Conservation (phyloP, 306 rosid genomes). For the Oemleria cerasiformis region DNA sequence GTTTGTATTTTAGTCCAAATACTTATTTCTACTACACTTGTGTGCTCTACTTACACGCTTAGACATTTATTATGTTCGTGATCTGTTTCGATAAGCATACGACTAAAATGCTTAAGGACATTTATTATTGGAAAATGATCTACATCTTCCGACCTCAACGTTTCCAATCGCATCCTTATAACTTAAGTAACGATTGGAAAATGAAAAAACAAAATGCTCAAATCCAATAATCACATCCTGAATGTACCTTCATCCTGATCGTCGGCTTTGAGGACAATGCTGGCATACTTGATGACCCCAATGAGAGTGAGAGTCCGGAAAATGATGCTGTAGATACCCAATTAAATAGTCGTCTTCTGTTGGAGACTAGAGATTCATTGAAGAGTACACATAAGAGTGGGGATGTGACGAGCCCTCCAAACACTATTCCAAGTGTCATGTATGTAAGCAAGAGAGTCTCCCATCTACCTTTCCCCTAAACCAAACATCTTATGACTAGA, state of each 20-base stretch:
- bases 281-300: constrained; percentile 69
- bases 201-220: background rate
- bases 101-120: background rate
- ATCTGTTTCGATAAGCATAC: background rate
- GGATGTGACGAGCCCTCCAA: constrained; percentile 78
- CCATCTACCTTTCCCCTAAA: constrained; percentile 30
- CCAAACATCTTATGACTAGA: background rate
- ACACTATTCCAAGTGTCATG: constrained; percentile 72
- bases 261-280: constrained; percentile 61
- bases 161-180: background rate
- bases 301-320: constrained; percentile 82
- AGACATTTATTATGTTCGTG: background rate
- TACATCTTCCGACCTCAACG: too few relatives aligned
- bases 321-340: constrained; percentile 73
- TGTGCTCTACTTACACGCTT: background rate
- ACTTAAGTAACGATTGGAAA: background rate
- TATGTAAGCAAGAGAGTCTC: constrained; percentile 51
- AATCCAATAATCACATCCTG: background rate
- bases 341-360: constrained; percentile 71
- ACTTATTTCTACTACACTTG: background rate
- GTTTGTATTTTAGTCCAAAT: constrained; percentile 4
- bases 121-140: too few relatives aligned
- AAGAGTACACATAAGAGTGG: constrained; percentile 83
- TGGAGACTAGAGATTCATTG: constrained; percentile 68
- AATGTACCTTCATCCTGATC: constrained; percentile 73